These are phyloP conservation scores for Rubroboletus pulcherrimus DNA, from an alignment of 768 basidiomycete species.

Conservation along the genomic window DNA sequence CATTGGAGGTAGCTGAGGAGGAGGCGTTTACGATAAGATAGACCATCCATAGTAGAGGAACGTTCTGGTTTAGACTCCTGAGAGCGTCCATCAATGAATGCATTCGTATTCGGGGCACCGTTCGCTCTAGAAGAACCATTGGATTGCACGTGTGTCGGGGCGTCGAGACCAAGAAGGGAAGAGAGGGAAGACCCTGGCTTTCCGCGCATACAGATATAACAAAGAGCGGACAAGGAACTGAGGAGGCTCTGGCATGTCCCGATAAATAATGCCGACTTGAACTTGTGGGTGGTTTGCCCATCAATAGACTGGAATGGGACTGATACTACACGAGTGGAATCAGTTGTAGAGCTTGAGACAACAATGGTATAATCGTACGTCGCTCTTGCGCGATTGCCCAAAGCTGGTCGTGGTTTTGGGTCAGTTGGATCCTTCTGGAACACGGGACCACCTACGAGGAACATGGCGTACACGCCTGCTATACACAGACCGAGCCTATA, in stretches of 20 bases:
- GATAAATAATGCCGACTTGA: constrained; percentile 82
- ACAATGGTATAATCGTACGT: constrained; percentile 43
- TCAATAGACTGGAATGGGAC: constrained; percentile 77
- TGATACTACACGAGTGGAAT: constrained; percentile 50
- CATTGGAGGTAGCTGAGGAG: constrained; percentile 78
- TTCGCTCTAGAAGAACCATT: constrained; percentile 26
- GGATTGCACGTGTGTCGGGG: constrained; percentile 22
- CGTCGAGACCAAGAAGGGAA: constrained; percentile 58
- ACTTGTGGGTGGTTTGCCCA: constrained; percentile 61
- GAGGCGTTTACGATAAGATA: constrained; percentile 44
- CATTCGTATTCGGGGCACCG: constrained; percentile 32
- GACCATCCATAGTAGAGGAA: constrained; percentile 25
- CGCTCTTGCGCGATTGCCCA: constrained; percentile 96
- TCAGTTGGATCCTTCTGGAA: constrained; percentile 1
- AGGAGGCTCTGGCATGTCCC: constrained; percentile 81
- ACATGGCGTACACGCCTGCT: constrained; percentile 89
- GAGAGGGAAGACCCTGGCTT: constrained; percentile 49
- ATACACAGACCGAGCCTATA: constrained; percentile 71
- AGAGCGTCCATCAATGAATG: constrained; percentile 32
- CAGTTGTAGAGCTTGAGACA: background rate
- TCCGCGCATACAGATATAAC: constrained; percentile 66
- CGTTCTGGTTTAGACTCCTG: constrained; percentile 24
- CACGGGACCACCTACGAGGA: constrained; percentile 56
- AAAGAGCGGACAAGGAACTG: constrained; percentile 70
- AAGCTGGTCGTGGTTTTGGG: constrained; percentile 41